Evolutionary conservation across 2,329 filamentous ascomycete species (phyloP).

Genomic region (Sordariomycetes sp.): DNA sequence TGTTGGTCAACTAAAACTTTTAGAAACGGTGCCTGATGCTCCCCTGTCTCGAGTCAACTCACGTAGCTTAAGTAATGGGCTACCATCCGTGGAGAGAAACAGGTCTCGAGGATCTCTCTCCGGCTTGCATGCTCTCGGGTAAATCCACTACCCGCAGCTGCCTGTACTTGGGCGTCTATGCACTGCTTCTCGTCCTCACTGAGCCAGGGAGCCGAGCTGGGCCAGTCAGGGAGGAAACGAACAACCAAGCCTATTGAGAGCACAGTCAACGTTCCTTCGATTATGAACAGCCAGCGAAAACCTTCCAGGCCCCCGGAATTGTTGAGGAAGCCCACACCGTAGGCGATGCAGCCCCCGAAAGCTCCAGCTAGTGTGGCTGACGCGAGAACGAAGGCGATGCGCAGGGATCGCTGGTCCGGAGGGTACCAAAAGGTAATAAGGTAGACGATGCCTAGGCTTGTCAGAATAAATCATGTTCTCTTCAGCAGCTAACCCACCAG

Average conservation of each 20-base stretch:
- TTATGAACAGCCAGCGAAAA: conserved; percentile 56
- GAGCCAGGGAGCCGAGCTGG: conserved; percentile 55
- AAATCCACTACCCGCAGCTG: no score
- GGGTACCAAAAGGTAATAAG: conserved; percentile 68
- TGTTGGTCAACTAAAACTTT: no score
- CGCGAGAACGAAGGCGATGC: conserved; percentile 57
- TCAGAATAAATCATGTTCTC: background rate
- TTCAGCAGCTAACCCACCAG: conserved; percentile 7
- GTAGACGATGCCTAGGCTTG: conserved; percentile 41
- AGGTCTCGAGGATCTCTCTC: background rate
- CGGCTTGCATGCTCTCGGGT: background rate
- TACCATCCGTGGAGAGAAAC: no score
- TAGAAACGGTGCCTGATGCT: no score
- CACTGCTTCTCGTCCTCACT: conserved; percentile 45
- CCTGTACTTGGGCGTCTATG: no score
- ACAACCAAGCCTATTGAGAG: conserved; percentile 50
- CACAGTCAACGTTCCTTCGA: conserved; percentile 55
- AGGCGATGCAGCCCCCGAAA: conserved; percentile 61
- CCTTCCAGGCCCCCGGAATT: conserved; percentile 47
- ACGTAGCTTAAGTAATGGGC: no score
- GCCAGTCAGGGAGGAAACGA: conserved; percentile 59
- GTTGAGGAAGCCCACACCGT: conserved; percentile 61
- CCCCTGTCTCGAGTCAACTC: no score
- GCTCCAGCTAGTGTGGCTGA: conserved; percentile 60
- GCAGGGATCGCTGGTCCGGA: conserved; percentile 56